These are phyloP conservation scores for Colletotrichum scovillei DNA, from an alignment of 2,329 filamentous ascomycete genomes.

Conservation along the genomic window DNA sequence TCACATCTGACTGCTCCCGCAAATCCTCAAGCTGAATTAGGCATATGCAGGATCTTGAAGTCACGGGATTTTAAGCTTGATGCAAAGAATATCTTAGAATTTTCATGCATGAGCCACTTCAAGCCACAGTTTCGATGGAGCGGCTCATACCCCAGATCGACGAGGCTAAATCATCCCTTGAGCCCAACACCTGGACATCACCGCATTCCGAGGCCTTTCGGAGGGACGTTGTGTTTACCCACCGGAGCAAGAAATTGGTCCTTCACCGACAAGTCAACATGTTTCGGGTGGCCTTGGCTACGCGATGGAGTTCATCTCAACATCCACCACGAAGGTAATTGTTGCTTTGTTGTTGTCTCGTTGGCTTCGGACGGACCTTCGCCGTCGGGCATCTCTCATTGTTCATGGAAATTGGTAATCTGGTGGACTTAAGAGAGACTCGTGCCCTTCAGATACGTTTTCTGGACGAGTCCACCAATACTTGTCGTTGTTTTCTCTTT, in stretches of 20 bases:
- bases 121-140: not conserved
- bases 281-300: not conserved
- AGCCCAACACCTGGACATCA: not conserved
- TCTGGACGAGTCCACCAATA: not conserved
- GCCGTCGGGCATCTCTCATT: not conserved
- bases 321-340: not conserved
- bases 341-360: not conserved
- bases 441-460: not conserved
- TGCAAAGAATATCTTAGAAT: not conserved
- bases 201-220: constrained; percentile 5
- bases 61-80: not conserved
- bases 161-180: not conserved
- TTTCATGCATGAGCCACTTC: not conserved
- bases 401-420: not conserved
- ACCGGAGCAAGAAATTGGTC: not conserved
- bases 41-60: not conserved
- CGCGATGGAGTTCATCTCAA: not conserved
- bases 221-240: not conserved
- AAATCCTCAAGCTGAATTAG: not conserved
- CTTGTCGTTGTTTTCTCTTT: not conserved
- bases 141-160: not conserved
- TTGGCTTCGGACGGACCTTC: constrained; percentile 1
- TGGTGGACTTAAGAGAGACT: not conserved
- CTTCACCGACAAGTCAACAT: not conserved
- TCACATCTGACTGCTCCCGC: not conserved